Base-by-base conservation (phyloP, 805 yeast genomes). In the Saturnispora zaruensis region DNA sequence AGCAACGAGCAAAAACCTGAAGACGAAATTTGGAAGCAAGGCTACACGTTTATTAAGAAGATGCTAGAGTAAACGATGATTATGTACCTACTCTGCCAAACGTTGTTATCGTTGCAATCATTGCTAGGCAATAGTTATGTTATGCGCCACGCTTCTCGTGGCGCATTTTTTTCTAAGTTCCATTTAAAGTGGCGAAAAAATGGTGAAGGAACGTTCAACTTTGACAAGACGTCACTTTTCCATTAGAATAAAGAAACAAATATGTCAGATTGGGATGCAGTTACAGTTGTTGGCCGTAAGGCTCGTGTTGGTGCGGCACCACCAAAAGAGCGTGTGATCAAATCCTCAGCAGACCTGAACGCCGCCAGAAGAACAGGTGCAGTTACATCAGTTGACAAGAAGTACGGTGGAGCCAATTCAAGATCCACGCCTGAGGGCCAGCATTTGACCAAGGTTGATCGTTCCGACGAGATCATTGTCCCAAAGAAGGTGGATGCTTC, bases 341-440 rank as follows among this genome's bases (percentile, higher is more conserved):
- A 82, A 65, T 74, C 91, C 11, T 73, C 77, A 48, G 78, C 84
- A 43, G 86, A 84, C 61, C 74, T 93, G 64, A 93, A 93, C 66
- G 95, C 88, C 26, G 99, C 99, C 48, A 83, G 96, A 74, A 84
- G 99, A 76, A 67, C 83, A 21, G 99, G 99, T 56, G 76, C 80
- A 49, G 91, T 93, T 49, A 77, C 93, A 36, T 80, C 95, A 41
- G 90, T 90, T 41, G 99, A 91, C 67, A 91, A 91, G 80, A 93
- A 91, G 70, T 93, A 86, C 69, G 84, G 84, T 47, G 67, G 76
- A 24, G 72, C 82, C 49, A 87, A 84, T 69, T 66, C 72, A 49
- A 74, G 70, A 57, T 73, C 80, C 50, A 82, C 85, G 58, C 83
- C 87, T 28, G 98, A 91, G 65, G 99, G 98, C 46, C 99, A 93